Evolutionary conservation across 1,284 basidiomycete genomes (phyloP), one percentile per base, ranked within the genome.

Genomic region (Athelia sp.): DNA sequence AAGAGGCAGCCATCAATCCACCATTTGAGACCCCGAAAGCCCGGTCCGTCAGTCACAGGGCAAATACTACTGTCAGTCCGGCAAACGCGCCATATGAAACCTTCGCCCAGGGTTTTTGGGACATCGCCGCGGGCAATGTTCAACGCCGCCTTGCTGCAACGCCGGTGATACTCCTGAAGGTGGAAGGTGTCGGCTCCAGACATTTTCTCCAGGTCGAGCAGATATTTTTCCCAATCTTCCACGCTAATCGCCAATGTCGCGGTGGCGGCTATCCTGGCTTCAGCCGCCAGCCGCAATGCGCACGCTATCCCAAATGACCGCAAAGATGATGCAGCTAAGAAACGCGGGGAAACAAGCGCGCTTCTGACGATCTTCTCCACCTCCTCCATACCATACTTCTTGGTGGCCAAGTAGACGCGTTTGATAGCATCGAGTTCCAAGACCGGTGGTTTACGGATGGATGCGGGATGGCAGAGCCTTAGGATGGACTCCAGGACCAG

Each of bases 271-370:
- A 53, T 21, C 18, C 46, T 50, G 3, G 60, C 60, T 50, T 69
- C 62, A 1, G 48, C 44, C 32, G 51, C 50, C 18, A 70, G 58
- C 1, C 49, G 52, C 45, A 64, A 57, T 8, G 58, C 59, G 45
- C 62, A 57, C 13, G 70, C 67, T 40, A 74, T 57, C 15, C 64
- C 63, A 46, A 70, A 72, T 4, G 66, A 51, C 13, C 60, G 61
- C n/a, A 72, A 42, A 0, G 74, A 62, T 6, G 65, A 61, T 14
- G 52, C 53, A 13, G 55, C 48, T 14, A 68, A 40, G 43, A 69
- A 60, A 0, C 50, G 51, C 9, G 36, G 8, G 36, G 36, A n/a
- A 6, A 40, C 36, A 21, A 40, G 36, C n/a, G 6, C 15, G n/a
- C 19, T 40, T 6, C 36, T 6, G n/a, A 40, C 15, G 4, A n/a